Percentiles rank a stretch among this genome's conserved stretches.
Evolutionary conservation across 176 grass and related monocot species (phyloP).

Genomic region (Avena insularis): DNA sequence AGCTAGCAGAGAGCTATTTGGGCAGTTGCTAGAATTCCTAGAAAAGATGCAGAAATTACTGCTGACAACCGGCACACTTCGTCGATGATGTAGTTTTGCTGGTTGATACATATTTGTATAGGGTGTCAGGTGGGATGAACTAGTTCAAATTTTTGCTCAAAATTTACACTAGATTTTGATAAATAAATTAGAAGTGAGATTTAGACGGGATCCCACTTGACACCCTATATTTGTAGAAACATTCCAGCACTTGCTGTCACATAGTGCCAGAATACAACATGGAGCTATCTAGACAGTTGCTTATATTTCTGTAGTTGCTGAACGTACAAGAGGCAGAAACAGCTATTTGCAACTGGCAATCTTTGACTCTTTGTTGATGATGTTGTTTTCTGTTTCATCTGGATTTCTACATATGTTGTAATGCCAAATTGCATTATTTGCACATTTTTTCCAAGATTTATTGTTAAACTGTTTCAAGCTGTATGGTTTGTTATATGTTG

Average conservation of each 20-base stretch:
- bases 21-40: too few relatives aligned
- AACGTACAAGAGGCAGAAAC: neutral
- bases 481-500: neutral
- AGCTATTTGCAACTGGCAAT: neutral
- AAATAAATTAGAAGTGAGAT: too few relatives aligned
- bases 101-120: too few relatives aligned
- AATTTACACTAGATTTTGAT: too few relatives aligned
- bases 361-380: neutral
- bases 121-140: too few relatives aligned
- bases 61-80: too few relatives aligned
- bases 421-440: neutral
- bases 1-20: too few relatives aligned
- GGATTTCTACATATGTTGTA: neutral
- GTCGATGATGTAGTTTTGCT: neutral
- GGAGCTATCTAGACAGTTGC: neutral
- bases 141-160: too few relatives aligned
- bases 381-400: too few relatives aligned
- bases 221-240: too few relatives aligned
- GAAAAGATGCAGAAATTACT: too few relatives aligned
- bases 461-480: neutral
- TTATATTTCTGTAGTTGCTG: neutral
- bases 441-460: neutral
- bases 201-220: too few relatives aligned
- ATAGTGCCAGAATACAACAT: neutral
- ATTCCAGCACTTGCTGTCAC: neutral